Conservation (phyloP, 345 rosid genomes). For the Sonneratia caseolaris region DNA sequence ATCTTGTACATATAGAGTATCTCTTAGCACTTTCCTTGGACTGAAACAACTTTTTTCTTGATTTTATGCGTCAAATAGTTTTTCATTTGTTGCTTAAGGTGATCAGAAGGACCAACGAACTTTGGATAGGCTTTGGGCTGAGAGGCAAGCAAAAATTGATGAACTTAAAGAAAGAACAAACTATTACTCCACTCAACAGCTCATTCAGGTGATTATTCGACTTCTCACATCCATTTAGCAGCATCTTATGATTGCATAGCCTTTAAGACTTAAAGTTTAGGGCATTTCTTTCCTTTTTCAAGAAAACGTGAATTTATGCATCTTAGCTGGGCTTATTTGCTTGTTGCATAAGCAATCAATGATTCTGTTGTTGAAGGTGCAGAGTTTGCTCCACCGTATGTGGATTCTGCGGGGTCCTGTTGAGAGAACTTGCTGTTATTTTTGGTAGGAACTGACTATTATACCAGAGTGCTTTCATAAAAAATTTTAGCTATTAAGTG, state of each 20-base stretch:
- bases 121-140: conserved; percentile 74
- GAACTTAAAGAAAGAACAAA: conserved; percentile 95
- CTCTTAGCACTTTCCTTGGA: background rate
- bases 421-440: background rate
- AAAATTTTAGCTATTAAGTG: background rate
- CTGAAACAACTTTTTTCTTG: background rate
- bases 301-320: background rate
- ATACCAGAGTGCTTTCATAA: background rate
- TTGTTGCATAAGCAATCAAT: background rate
- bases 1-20: no score
- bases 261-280: no score
- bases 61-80: background rate
- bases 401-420: background rate
- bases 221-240: background rate
- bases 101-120: conserved; percentile 76
- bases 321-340: background rate
- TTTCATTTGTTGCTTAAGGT: conserved; percentile 25
- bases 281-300: no score
- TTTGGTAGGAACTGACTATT: background rate
- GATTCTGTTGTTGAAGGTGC: background rate
- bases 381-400: background rate
- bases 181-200: conserved; percentile 81
- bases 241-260: no score
- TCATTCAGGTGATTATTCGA: conserved; percentile 67
- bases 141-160: conserved; percentile 79